These are phyloP conservation scores for Emergomyces orientalis DNA, from an alignment of 2,329 filamentous ascomycete genomes.

Conservation along the genomic window DNA sequence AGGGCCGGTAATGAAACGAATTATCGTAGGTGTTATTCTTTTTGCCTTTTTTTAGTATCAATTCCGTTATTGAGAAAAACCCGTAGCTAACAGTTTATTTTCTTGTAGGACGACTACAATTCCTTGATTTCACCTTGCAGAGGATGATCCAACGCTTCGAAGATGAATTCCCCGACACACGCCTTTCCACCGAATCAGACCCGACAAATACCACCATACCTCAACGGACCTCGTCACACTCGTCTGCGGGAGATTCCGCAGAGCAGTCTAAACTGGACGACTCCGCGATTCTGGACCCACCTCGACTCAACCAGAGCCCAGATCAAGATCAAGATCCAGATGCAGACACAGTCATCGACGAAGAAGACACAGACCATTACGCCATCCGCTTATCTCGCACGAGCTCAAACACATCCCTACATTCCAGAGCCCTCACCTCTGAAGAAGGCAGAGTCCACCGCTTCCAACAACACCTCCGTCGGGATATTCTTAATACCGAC, in stretches of 20 bases:
- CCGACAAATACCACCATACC: constrained; percentile 20
- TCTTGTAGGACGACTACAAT: constrained; percentile 58
- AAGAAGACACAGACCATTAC: constrained; percentile 36
- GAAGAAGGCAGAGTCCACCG: constrained; percentile 65
- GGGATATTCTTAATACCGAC: constrained; percentile 48
- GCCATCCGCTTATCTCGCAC: constrained; percentile 47
- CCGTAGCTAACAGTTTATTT: constrained; percentile 20
- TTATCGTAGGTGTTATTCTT: constrained; percentile 54
- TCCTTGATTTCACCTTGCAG: constrained; percentile 79
- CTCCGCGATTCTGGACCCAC: neutral
- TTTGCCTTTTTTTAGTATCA: neutral
- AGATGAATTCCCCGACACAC: constrained; percentile 87
- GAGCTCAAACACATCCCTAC: constrained; percentile 58
- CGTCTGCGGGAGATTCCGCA: constrained; percentile 23
- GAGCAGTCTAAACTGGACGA: constrained; percentile 26
- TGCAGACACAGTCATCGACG: constrained; percentile 30
- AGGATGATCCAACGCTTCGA: constrained; percentile 94
- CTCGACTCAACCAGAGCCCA: constrained; percentile 23
- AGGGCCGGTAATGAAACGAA: constrained; percentile 62
- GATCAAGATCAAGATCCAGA: constrained; percentile 35
- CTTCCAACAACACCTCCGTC: constrained; percentile 56
- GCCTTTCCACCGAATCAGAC: constrained; percentile 34
- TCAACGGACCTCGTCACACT: constrained; percentile 25
- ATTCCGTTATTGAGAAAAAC: neutral
- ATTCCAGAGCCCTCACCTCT: constrained; percentile 53